These are phyloP conservation scores for Wickerhamomyces sydowiorum DNA, from an alignment of 805 yeast genomes.

Conservation along the genomic window DNA sequence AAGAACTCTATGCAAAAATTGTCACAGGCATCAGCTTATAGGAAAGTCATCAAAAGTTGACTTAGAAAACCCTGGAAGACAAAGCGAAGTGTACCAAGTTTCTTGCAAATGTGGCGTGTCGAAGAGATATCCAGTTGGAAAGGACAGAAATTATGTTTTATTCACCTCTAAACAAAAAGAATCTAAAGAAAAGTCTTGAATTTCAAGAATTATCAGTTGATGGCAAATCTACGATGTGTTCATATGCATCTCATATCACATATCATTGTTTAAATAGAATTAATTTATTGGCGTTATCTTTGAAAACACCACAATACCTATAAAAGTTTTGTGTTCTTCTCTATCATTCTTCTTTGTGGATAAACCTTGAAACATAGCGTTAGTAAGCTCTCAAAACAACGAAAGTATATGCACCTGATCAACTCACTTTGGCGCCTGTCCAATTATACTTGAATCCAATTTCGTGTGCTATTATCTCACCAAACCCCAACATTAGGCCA, in stretches of 20 bases:
- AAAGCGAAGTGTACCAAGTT: conserved; percentile 42
- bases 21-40: conserved; percentile 47
- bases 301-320: not conserved
- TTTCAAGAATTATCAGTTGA: not conserved
- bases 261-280: not conserved
- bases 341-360: conserved; percentile 29
- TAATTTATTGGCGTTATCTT: no score
- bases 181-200: conserved; percentile 2
- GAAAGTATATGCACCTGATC: not conserved
- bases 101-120: conserved; percentile 46
- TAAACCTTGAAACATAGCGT: conserved; percentile 12
- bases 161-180: conserved; percentile 34
- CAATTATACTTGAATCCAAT: conserved; percentile 76
- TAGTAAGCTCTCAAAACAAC: conserved; percentile 3
- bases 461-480: conserved; percentile 92
- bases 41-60: conserved; percentile 36
- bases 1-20: conserved; percentile 63
- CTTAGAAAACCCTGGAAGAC: conserved; percentile 38
- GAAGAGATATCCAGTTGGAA: conserved; percentile 62
- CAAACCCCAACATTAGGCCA: conserved; percentile 94
- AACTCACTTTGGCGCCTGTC: conserved; percentile 59
- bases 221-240: not conserved
- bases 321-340: conserved; percentile 13
- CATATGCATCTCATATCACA: not conserved
- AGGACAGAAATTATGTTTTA: conserved; percentile 38